Evolutionary conservation across 176 grass and related monocot species (phyloP).

Genomic region (Cenchrus purpureus): DNA sequence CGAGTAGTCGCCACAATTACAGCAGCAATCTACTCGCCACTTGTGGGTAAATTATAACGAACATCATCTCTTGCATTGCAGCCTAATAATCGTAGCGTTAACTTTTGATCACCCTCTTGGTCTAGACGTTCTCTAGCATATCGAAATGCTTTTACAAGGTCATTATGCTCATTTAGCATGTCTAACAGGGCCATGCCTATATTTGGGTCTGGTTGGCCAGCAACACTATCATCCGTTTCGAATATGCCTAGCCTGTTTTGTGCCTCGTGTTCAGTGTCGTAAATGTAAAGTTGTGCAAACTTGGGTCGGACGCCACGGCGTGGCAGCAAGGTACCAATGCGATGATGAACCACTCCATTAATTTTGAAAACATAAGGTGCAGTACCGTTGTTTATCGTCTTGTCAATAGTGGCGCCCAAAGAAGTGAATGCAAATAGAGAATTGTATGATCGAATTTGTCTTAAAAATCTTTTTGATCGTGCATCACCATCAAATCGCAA

Average conservation of each 20-base stretch:
- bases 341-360: conserved; percentile 1
- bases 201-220: neutral
- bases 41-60: neutral
- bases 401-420: neutral
- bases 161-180: neutral
- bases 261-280: neutral
- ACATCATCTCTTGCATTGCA: too few relatives aligned
- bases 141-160: neutral
- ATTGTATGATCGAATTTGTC: neutral
- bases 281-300: neutral
- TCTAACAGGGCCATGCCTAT: neutral
- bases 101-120: neutral
- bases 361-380: neutral
- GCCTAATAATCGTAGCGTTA: neutral
- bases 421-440: neutral
- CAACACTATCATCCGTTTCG: neutral
- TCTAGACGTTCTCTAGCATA: neutral
- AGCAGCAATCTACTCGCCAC: neutral
- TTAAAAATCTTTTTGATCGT: neutral
- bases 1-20: neutral
- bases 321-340: neutral
- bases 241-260: neutral
- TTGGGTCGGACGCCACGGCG: neutral
- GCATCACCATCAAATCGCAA: neutral
- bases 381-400: neutral